These are phyloP conservation scores for Hippophae rhamnoides DNA, from an alignment of 306 rosid species.

Conservation along the genomic window DNA sequence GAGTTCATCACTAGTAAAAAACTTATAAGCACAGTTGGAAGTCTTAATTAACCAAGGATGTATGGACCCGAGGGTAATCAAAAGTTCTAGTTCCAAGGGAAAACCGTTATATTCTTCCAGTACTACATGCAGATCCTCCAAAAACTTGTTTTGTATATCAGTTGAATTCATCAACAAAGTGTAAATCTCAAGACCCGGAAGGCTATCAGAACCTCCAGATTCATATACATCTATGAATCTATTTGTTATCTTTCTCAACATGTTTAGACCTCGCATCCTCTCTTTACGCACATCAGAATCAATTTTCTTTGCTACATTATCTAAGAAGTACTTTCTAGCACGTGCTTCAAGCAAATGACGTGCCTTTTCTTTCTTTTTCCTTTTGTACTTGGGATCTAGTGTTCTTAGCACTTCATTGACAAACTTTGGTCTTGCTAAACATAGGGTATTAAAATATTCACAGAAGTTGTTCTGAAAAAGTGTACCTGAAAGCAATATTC, in stretches of 20 bases:
- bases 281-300: slow-evolving; percentile 61
- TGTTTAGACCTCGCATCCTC: slow-evolving; percentile 62
- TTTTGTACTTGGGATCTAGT: slow-evolving; percentile 58
- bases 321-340: slow-evolving; percentile 80
- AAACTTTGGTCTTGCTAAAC: slow-evolving; percentile 84
- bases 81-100: slow-evolving; percentile 79
- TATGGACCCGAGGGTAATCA: slow-evolving; percentile 92
- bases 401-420: slow-evolving; percentile 61
- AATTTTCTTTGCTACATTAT: slow-evolving; percentile 67
- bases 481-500: slow-evolving; percentile 88
- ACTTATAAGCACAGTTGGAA: slow-evolving; percentile 57
- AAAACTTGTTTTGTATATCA: slow-evolving; percentile 54
- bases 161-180: slow-evolving; percentile 84
- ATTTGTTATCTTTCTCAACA: slow-evolving; percentile 69
- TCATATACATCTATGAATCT: slow-evolving; percentile 86
- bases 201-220: slow-evolving; percentile 59
- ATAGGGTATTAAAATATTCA: slow-evolving; percentile 82
- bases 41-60: slow-evolving; percentile 91
- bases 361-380: slow-evolving; percentile 33
- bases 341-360: slow-evolving; percentile 46
- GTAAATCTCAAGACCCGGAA: slow-evolving; percentile 90
- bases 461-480: slow-evolving; percentile 93
- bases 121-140: slow-evolving; percentile 40
- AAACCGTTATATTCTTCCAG: slow-evolving; percentile 54
- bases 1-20: slow-evolving; percentile 36